Base-by-base conservation (phyloP, 106 monocot species). In the Cymbidium sinense region DNA sequence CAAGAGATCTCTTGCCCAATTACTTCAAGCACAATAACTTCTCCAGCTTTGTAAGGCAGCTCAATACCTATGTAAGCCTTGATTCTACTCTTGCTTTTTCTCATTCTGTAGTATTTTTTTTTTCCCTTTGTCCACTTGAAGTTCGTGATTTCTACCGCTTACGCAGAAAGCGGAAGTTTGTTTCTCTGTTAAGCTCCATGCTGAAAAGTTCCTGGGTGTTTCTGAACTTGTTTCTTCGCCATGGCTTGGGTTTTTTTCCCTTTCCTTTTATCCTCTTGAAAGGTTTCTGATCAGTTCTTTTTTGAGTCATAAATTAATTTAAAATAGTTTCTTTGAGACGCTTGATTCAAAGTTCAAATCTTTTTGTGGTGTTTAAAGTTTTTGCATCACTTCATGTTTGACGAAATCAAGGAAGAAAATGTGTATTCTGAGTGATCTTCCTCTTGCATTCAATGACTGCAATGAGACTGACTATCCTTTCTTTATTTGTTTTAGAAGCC, bases 21-120 rank as follows among this genome's bases (percentile, higher is more conserved):
- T 81, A 75, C 78, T 87, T 87, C 83, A 83, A 84, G 78, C 87
- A 81, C 70, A 75, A 70, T 58, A 81, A 87, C 62, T 87, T 87
- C 78, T 81, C 81, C 78, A 81, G 87, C 81, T 87, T 87, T 75
- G 78, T 84, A 28, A 71, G 70, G 76, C 87, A 87, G 81, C 84
- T 87, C 70, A 84, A 84, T 19, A 79, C 87, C 20, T 87, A 84
- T 79, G 87, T 87, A 73, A 82, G 84, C 25, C 35, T 7, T 20
- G 39, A 29, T 28, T n/a, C 15, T 13, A 12, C 4, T 71, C 36
- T 20, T 37, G 31, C 36, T 17, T 5, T 5, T 12, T 5, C 23
- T 58, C 35, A 15, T 36, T 67, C 34, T 58, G 34, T 25, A n/a
- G 58, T 34, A 4, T 72, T n/a, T 72, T 72, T 13, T 72, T 35